Base-by-base conservation (phyloP, 106 monocot genomes). In the Triglochin maritima region DNA sequence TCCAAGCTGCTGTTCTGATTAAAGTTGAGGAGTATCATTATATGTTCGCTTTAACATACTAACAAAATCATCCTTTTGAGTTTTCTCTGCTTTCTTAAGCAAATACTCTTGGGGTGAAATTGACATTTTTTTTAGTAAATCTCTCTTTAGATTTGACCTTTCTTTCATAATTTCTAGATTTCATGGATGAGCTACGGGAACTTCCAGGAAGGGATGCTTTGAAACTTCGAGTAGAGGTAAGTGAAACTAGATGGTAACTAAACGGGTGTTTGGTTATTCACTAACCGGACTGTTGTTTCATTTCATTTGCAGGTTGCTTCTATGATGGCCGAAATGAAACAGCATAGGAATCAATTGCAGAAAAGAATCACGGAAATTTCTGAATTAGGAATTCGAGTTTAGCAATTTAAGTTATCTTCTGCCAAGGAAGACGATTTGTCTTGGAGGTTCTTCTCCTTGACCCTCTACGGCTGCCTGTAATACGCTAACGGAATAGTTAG, bases 211-310 rank as follows among this genome's bases (percentile, higher is more conserved):
- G 86, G 67, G 61, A 75, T 57, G 78, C 83, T 10, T 74, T 87
- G 62, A 66, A 83, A 69, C 83, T 87, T 54, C 76, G 86, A 17
- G 77, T 74, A 6, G 86, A 87, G 83, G 86, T 63, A 78, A 69
- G 75, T 80, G 8, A 68, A 44, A 47, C 6, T 45, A 12, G 17
- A 15, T 4, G 54, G 5, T 4, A n/a, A 53, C 53, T 16, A 7
- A 43, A 9, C 50, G 4, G 51, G 7, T 3, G 14, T 15, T 53
- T 57, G 43, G 8, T 15, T 62, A 9, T 45, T n/a, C n/a, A 29
- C 29, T 29, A 29, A 29, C 29, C 1, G 29, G 1, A 29, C 29
- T 29, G 29, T 29, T 29, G 29, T 29, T 29, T 9, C 1, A 29
- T 43, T 14, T n/a, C 5, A 15, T 15, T 14, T 62, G 44, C 80